These are phyloP conservation scores for Pholiota conissans DNA, from an alignment of 768 basidiomycete genomes.

Conservation along the genomic window DNA sequence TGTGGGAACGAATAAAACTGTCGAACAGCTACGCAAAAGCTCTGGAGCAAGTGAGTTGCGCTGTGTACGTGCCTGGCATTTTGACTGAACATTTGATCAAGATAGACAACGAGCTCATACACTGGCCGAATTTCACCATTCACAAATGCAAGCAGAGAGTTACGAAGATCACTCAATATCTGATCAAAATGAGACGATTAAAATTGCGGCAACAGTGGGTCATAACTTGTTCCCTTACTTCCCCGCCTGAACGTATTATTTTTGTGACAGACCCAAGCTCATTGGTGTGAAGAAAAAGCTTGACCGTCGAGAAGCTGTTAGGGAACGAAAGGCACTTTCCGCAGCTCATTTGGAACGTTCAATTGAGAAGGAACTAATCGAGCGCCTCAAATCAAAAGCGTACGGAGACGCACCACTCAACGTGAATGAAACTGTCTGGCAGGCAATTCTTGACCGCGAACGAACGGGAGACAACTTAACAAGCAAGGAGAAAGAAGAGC, in stretches of 20 bases:
- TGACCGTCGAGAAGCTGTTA: conserved; percentile 86
- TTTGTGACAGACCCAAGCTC: conserved; percentile 72
- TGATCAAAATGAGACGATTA: conserved; percentile 96
- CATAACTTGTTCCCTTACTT: background rate
- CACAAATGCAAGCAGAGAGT: conserved; percentile 99
- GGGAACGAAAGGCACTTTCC: conserved; percentile 94
- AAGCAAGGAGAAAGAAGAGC: conserved; percentile 59
- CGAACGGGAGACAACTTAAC: conserved; percentile 53
- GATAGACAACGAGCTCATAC: conserved; percentile 95
- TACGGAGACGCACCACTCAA: conserved; percentile 98
- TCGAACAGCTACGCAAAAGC: conserved; percentile 95
- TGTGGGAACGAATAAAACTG: conserved; percentile 96
- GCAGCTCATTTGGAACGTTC: conserved; percentile 94
- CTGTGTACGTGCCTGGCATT: background rate
- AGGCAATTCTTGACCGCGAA: conserved; percentile 85
- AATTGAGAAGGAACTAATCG: conserved; percentile 95
- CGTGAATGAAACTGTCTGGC: conserved; percentile 97
- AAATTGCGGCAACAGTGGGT: conserved; percentile 84
- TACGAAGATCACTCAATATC: conserved; percentile 98
- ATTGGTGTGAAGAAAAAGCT: conserved; percentile 97
- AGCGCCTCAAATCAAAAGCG: conserved; percentile 93
- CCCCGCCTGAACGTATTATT: background rate
- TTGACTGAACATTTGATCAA: conserved; percentile 27
- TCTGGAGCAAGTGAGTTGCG: conserved; percentile 75
- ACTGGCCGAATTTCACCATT: conserved; percentile 97